Evolutionary conservation across 495 filamentous ascomycete genomes (phyloP).

Genomic region (Penicillium robsamsonii): DNA sequence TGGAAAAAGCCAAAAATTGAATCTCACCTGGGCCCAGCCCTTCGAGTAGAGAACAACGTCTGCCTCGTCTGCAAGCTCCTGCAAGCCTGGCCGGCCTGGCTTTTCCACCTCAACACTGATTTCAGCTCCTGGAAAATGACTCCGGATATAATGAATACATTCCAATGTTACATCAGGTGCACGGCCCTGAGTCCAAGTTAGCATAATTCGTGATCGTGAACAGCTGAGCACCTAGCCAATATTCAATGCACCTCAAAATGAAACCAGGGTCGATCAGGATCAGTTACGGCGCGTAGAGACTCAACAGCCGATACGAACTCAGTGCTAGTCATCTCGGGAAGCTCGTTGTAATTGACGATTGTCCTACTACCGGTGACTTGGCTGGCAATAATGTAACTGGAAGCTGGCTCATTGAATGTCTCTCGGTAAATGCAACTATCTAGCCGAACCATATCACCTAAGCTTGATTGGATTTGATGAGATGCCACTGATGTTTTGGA

Average conservation of each 20-base stretch:
- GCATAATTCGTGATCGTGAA: neutral
- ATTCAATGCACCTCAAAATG: conserved; percentile 65
- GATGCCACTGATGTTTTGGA: conserved; percentile 36
- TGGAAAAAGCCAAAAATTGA: neutral
- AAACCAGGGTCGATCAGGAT: conserved; percentile 48
- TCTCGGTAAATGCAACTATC: conserved; percentile 59
- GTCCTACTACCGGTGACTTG: conserved; percentile 58
- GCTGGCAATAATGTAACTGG: conserved; percentile 70
- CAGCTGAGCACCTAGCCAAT: neutral
- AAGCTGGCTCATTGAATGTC: conserved; percentile 54
- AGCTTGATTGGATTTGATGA: conserved; percentile 39
- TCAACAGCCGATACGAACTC: conserved; percentile 51
- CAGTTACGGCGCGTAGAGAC: conserved; percentile 25
- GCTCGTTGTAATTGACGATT: conserved; percentile 66
- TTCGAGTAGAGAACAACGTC: conserved; percentile 71
- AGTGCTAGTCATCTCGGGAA: conserved; percentile 60
- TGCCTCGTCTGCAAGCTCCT: conserved; percentile 58
- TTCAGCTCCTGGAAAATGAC: conserved; percentile 40
- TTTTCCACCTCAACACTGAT: conserved; percentile 74
- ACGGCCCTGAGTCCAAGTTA: conserved; percentile 52
- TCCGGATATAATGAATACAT: conserved; percentile 59
- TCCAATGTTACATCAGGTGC: conserved; percentile 60
- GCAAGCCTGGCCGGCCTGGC: conserved; percentile 58
- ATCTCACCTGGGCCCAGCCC: conserved; percentile 62
- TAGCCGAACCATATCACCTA: conserved; percentile 47